Conservation (phyloP, 1,284 basidiomycete genomes). For the Cryptococcus sp. region DNA sequence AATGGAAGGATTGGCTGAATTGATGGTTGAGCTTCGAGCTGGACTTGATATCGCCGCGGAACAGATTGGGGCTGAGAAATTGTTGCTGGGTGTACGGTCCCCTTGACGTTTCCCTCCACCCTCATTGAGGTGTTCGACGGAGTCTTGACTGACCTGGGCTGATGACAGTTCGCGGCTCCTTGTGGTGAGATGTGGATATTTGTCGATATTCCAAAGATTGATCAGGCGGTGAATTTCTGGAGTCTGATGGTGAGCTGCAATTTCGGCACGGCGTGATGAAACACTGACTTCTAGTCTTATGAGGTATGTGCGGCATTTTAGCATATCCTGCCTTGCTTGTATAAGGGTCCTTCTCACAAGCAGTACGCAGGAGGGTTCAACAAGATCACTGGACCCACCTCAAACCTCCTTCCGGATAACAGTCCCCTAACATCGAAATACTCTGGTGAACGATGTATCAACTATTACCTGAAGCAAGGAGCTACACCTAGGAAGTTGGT, state of each 20-base stretch:
- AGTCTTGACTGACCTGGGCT: background rate
- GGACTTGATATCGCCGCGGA: background rate
- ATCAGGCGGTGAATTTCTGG: constrained; percentile 66
- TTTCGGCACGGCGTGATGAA: background rate
- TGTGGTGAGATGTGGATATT: constrained; percentile 65
- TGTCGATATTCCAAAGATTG: constrained; percentile 66
- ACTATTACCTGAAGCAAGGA: constrained; percentile 60
- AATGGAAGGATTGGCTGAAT: background rate
- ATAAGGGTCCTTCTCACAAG: background rate
- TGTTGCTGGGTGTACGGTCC: background rate
- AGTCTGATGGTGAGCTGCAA: constrained; percentile 64
- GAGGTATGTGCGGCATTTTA: constrained; percentile 46
- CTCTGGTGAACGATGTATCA: constrained; percentile 52
- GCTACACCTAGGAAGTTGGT: constrained; percentile 63
- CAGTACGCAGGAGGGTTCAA: constrained; percentile 24
- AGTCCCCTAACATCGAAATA: constrained; percentile 58
- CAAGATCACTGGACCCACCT: constrained; percentile 64
- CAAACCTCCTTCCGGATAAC: constrained; percentile 58
- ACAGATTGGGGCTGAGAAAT: background rate
- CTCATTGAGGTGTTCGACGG: background rate
- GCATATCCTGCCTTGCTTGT: background rate
- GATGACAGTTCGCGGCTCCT: constrained; percentile 61
- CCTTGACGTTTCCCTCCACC: no score
- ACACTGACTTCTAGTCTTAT: constrained; percentile 49
- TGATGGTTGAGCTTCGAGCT: background rate